A percentile compares a stretch with the other conserved stretches of the same genome.
Evolutionary conservation across 176 grass and related monocot species (phyloP).

Genomic region (Hordeum vulgare): DNA sequence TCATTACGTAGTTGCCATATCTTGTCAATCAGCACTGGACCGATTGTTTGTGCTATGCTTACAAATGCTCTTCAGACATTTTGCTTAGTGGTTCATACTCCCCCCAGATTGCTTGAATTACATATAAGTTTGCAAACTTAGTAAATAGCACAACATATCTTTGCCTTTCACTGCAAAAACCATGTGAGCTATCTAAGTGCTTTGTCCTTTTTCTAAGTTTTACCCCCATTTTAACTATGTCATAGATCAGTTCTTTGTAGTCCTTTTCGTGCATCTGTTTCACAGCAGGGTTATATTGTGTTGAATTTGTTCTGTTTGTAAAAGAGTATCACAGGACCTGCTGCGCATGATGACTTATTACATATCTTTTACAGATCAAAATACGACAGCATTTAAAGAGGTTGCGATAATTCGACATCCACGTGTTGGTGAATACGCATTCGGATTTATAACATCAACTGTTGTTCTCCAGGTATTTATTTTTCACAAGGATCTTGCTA

Average conservation of each 20-base stretch:
- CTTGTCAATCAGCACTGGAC: not conserved
- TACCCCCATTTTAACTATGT: not conserved
- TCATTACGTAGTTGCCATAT: not conserved
- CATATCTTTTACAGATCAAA: conserved; percentile 74
- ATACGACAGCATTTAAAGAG: conserved; percentile 98
- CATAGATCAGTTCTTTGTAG: not conserved
- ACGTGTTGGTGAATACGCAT: conserved; percentile 93
- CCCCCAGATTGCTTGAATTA: not conserved
- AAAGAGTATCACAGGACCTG: not conserved
- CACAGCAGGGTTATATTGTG: not conserved
- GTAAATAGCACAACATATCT: not conserved
- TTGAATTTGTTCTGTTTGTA: not conserved
- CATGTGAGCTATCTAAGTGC: not conserved
- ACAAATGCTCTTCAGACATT: not conserved
- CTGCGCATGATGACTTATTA: not conserved
- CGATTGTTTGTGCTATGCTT: not conserved
- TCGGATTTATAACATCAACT: conserved; percentile 95
- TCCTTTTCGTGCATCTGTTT: not conserved
- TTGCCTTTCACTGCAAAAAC: not conserved
- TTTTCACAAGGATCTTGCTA: conserved; percentile 4
- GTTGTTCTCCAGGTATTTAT: conserved; percentile 84
- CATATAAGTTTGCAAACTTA: not conserved
- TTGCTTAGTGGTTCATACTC: not conserved
- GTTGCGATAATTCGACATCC: conserved; percentile 99
- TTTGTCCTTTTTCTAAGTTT: not conserved